Evolutionary conservation across 805 yeast species (phyloP).

Genomic region (Wickerhamiella domercqiae): DNA sequence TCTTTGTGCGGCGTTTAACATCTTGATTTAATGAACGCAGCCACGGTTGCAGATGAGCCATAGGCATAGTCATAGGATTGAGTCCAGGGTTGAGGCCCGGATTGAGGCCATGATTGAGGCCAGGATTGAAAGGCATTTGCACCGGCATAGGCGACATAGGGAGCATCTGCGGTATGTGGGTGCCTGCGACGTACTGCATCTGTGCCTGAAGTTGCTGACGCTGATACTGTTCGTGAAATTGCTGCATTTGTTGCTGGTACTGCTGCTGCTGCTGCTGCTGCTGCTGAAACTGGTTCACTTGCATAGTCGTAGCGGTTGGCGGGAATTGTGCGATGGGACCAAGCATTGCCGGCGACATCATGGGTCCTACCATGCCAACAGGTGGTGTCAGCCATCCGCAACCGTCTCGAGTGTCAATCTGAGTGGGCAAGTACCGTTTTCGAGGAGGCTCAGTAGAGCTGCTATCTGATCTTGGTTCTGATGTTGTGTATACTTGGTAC

Average conservation of each 20-base stretch:
- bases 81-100: conserved; percentile 1
- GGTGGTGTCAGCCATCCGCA: too few species aligned
- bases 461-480: too few species aligned
- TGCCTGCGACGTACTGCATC: background rate
- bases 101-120: background rate
- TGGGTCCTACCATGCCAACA: too few species aligned
- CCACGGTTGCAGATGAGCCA: conserved; percentile 2
- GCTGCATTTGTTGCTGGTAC: conserved; percentile 1
- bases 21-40: conserved; percentile 1
- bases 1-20: conserved; percentile 46
- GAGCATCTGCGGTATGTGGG: conserved; percentile 2
- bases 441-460: too few species aligned
- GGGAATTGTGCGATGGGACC: too few species aligned
- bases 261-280: conserved; percentile 1
- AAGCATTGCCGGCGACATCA: too few species aligned
- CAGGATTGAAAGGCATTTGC: conserved; percentile 2
- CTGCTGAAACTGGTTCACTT: background rate
- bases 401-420: too few species aligned
- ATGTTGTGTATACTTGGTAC: too few species aligned
- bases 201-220: too few species aligned
- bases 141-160: conserved; percentile 2
- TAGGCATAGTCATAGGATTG: background rate
- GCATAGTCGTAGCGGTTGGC: too few species aligned
- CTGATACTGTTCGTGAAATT: conserved; percentile 1
- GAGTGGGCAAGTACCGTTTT: too few species aligned